A percentile compares a stretch with the other conserved stretches of the same genome.
Evolutionary conservation across 331 rosid genomes (phyloP).

Genomic region (Prunus yedoensis): DNA sequence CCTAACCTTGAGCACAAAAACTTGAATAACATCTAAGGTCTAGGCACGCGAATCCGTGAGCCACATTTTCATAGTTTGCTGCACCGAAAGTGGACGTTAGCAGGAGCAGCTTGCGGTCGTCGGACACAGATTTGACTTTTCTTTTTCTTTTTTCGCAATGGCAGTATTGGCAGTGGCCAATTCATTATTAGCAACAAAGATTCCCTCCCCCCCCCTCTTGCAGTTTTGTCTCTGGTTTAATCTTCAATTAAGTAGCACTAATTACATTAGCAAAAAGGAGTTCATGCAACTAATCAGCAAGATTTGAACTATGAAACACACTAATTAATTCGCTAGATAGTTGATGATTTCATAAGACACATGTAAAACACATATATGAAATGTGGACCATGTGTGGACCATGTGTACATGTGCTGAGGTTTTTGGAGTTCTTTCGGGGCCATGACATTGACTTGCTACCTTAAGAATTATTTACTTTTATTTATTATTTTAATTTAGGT

Average conservation of each 20-base stretch:
- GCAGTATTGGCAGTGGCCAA: neutral
- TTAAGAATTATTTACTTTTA: neutral
- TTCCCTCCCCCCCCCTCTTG: neutral
- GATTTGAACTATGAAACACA: no score
- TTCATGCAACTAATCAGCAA: neutral
- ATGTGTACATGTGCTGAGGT: neutral
- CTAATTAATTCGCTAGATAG: neutral
- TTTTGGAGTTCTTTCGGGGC: neutral
- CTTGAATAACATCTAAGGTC: neutral
- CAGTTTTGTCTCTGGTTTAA: neutral
- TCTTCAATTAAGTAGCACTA: neutral
- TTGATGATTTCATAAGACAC: neutral
- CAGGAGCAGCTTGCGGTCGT: neutral
- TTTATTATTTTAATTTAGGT: neutral
- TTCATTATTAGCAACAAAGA: neutral
- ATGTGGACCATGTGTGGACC: no score
- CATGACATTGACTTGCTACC: conserved; percentile 12
- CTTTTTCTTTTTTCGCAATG: conserved; percentile 1
- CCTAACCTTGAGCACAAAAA: neutral
- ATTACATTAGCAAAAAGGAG: neutral
- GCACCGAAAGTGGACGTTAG: conserved; percentile 18
- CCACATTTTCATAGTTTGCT: conserved; percentile 11
- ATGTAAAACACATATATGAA: neutral
- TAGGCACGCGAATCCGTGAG: neutral
- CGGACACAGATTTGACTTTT: conserved; percentile 20